Evolutionary conservation across 2,329 filamentous ascomycete genomes (phyloP).

Genomic region (Thielaviopsis cerberus): DNA sequence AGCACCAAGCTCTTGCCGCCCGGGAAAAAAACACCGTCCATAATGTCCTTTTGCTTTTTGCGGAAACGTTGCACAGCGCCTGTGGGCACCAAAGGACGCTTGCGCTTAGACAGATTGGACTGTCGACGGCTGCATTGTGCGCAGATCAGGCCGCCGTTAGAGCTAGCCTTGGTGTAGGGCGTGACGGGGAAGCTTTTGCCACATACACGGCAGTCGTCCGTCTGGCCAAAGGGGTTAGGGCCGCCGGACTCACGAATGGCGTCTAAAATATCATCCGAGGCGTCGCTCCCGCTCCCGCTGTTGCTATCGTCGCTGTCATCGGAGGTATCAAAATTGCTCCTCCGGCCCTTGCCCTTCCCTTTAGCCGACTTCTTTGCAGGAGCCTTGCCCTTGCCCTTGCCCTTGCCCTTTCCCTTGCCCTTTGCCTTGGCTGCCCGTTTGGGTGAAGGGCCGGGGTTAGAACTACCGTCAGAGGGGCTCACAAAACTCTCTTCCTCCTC

Average conservation of each 20-base stretch:
- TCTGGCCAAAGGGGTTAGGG: slow-evolving; percentile 46
- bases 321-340: not conserved
- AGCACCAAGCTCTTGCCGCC: slow-evolving; percentile 52
- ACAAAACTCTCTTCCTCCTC: not conserved
- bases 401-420: not conserved
- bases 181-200: slow-evolving; percentile 84
- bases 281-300: slow-evolving; percentile 2
- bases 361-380: too few species aligned
- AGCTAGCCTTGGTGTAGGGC: slow-evolving; percentile 64
- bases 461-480: not conserved
- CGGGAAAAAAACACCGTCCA: slow-evolving; percentile 51
- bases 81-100: slow-evolving; percentile 20
- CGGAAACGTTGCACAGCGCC: not conserved
- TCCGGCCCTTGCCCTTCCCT: slow-evolving; percentile 7
- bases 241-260: not conserved
- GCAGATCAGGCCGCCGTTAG: slow-evolving; percentile 74
- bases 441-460: not conserved
- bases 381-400: not conserved
- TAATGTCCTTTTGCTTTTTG: slow-evolving; percentile 55
- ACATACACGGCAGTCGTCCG: slow-evolving; percentile 74
- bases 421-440: not conserved
- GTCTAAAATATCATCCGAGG: not conserved
- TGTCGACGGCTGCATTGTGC: slow-evolving; percentile 58
- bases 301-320: slow-evolving; percentile 24
- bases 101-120: slow-evolving; percentile 28